Evolutionary conservation across 306 rosid genomes (phyloP), one percentile per base, ranked within the genome.

Genomic region (Ochetophila trinervis): DNA sequence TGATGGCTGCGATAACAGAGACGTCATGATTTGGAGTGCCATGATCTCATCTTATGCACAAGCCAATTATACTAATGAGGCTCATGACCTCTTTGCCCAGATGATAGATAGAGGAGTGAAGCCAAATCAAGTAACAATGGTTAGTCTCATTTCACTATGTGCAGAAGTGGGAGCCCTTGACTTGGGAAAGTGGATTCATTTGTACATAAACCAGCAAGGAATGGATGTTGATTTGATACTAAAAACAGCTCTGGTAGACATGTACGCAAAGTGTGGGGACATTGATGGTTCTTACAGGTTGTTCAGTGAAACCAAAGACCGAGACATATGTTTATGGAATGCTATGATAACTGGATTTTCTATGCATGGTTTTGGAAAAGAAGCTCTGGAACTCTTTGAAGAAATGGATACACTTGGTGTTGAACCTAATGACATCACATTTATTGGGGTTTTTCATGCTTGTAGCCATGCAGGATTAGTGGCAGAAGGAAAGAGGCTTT

Each of bases 201-300:
- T 83, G 35, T 86, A 82, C 79, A 84, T 86, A 53, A 65, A 63
- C 69, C 82, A 61, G 60, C 84, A 78, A n/a, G 66, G 73, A 21
- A 60, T 82, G 16, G 76, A 74, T 69, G 74, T 49, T 18, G 91
- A 86, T 44, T 19, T 69, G 61, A 45, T 79, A 52, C 69, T 88
- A 14, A 19, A 47, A 72, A 86, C 96, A 0, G 75, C 96, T 40
- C 62, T 88, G 37, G 63, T 88, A 9, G 78, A 88, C 82, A 84
- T 88, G 92, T 88, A 88, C 17, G 88, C 86, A 1, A 88, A 86
- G 66, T 88, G 90, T 74, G 92, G 96, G 36, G 92, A 84, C 67
- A 70, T 88, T 53, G 80, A 78, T 61, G 58, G 37, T 2, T 80
- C 88, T 6, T 47, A 67, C 8, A 47, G 69, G 58, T 27, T 84